Base-by-base conservation (phyloP, 805 yeast genomes). In the Saccharomycopsis synnaedendra region DNA sequence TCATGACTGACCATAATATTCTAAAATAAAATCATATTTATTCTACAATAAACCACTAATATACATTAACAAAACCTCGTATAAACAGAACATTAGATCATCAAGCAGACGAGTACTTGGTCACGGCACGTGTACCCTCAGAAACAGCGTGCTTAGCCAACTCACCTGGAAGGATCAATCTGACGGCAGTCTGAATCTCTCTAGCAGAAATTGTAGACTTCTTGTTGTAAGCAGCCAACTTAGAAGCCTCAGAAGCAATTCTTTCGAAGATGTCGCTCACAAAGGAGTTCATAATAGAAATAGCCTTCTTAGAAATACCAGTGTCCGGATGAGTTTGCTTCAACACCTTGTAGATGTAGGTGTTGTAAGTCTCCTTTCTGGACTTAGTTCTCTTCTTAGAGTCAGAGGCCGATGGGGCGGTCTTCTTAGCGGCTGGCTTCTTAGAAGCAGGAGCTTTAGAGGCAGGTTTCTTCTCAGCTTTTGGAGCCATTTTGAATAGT, bases 261-360 rank as follows among this genome's bases (percentile, higher is more conserved):
- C 97, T 89, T 78, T 89, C 97, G 67, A 89, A 90, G 67, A 89
- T 87, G 73, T 90, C 97, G 75, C 88, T 89, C 61, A 90, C 97
- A 62, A 90, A 90, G 41, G 97, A 90, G 85, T 90, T 90, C 90
- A 90, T 82, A 70, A 90, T 90, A 58, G 96, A 87, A 96, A 90
- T 90, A 57, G 97, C 96, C 69, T 87, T 85, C 75, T 88, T 95
- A 62, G 97, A 89, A 69, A 90, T 90, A 86, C 97, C 97, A 56
- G 97, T 90, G 71, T 90, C 97, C 71, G 97, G 97, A 74, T 90
- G 97, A 55, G 97, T 89, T 79, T 90, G 97, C 75, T 89, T 89
- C 69, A 90, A 83, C 59, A 89, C 97, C 75, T 90, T 90, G 93
- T 89, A 90, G 69, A 90, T 90, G 75, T 90, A 90, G 55, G 97